Conservation (phyloP, 805 yeast species). For the Saturnispora bothae region DNA sequence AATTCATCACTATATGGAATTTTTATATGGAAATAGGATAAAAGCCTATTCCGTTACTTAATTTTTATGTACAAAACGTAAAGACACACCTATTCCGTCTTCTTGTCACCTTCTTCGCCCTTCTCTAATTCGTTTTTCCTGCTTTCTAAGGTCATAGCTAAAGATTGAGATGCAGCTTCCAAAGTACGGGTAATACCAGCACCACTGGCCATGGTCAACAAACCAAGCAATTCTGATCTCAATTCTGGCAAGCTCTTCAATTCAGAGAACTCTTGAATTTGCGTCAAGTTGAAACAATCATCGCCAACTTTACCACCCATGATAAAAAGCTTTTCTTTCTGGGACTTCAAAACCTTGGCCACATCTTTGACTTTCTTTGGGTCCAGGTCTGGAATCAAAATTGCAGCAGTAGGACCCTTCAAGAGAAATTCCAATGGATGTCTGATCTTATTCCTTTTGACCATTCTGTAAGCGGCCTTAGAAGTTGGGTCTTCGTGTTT, state of each 20-base stretch:
- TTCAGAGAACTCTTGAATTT: constrained; percentile 55
- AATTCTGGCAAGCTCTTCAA: constrained; percentile 63
- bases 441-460: constrained; percentile 30
- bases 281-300: constrained; percentile 38
- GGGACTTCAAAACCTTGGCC: constrained; percentile 47
- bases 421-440: constrained; percentile 69
- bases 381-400: constrained; percentile 56
- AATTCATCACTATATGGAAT: no score
- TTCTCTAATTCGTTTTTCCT: constrained; percentile 30
- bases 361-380: constrained; percentile 59
- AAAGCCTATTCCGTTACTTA: no score
- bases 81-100: not conserved
- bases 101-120: constrained; percentile 1
- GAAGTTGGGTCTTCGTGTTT: constrained; percentile 66
- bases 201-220: constrained; percentile 78
- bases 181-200: constrained; percentile 80
- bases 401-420: constrained; percentile 78
- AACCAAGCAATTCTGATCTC: constrained; percentile 74
- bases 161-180: constrained; percentile 51
- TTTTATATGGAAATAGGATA: no score
- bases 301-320: constrained; percentile 80
- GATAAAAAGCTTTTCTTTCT: constrained; percentile 65
- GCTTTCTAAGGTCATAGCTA: constrained; percentile 67
- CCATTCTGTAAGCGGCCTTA: constrained; percentile 32
- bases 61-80: not conserved